phyloP scores from a whole-genome alignment of 192 early-diverging fungal species.

The Gryganskiella cystojenkinii region DNA sequence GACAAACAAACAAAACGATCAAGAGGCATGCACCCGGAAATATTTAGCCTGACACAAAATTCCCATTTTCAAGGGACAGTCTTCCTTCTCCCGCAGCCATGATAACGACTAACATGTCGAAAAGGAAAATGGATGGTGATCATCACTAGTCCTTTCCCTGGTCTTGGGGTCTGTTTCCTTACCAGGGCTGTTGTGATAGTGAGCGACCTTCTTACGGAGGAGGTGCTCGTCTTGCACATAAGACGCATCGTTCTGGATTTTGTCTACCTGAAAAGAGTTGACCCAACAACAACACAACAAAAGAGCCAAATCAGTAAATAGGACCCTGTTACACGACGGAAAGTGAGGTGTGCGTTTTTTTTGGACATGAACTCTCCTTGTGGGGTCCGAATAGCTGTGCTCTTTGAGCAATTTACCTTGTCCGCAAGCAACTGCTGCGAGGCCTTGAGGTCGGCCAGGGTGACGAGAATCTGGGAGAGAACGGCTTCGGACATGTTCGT shows the following conservation, averaged over 20 bases:
- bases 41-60: too few relatives aligned
- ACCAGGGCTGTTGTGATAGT: conserved; percentile 38
- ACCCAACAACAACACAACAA: not conserved
- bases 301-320: not conserved
- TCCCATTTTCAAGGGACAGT: too few relatives aligned
- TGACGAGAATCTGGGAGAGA: conserved; percentile 38
- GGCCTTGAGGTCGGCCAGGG: conserved; percentile 33
- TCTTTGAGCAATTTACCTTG: conserved; percentile 27
- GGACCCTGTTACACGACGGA: not conserved
- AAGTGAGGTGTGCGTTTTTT: not conserved
- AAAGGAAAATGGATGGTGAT: too few relatives aligned
- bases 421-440: conserved; percentile 35
- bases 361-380: not conserved
- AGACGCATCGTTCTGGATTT: conserved; percentile 26
- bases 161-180: not conserved
- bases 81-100: too few relatives aligned
- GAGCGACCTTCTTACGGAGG: conserved; percentile 14
- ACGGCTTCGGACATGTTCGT: conserved; percentile 40
- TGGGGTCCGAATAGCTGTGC: too few relatives aligned
- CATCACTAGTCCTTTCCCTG: not conserved
- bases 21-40: too few relatives aligned
- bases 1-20: too few relatives aligned
- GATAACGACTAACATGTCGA: too few relatives aligned
- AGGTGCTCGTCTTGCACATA: conserved; percentile 17
- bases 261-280: conserved; percentile 39